These are phyloP conservation scores for Choiromyces venosus DNA, from an alignment of 495 filamentous ascomycete genomes.

Conservation along the genomic window DNA sequence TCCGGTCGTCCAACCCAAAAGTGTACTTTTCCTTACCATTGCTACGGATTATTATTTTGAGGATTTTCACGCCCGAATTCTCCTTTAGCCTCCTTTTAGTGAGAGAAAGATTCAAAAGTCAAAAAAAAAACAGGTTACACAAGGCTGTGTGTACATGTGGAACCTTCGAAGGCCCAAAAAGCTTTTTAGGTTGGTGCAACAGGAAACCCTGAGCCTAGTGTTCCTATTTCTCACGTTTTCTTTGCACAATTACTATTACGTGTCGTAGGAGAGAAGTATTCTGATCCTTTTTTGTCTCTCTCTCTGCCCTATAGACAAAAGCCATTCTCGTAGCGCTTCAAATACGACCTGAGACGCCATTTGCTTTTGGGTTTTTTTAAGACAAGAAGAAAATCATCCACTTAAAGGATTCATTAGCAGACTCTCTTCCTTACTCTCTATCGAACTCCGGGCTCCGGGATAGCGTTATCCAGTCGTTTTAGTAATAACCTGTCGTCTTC, in stretches of 20 bases:
- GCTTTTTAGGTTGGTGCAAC: conserved; percentile 32
- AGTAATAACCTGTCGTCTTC: conserved; percentile 16
- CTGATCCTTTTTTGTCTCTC: not conserved
- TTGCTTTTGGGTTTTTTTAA: conserved; percentile 25
- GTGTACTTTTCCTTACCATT: conserved; percentile 23
- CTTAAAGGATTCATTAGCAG: conserved; percentile 3
- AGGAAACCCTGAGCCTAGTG: conserved; percentile 5
- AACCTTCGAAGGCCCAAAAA: conserved; percentile 21
- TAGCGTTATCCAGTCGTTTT: conserved; percentile 26
- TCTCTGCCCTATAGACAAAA: not conserved
- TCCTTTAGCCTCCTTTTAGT: conserved; percentile 21
- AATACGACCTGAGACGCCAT: conserved; percentile 22
- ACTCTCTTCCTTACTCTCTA: conserved; percentile 8
- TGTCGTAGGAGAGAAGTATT: not conserved
- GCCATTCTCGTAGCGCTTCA: conserved; percentile 24
- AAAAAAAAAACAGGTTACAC: conserved; percentile 26
- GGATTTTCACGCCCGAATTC: conserved; percentile 8
- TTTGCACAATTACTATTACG: conserved; percentile 2
- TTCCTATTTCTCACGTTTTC: not conserved
- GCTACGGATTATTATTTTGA: conserved; percentile 1
- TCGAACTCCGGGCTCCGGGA: conserved; percentile 29
- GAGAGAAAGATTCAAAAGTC: conserved; percentile 18
- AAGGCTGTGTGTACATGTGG: conserved; percentile 35
- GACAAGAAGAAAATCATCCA: conserved; percentile 21
- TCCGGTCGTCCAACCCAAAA: conserved; percentile 19